These are phyloP conservation scores for Cystobasidium pallidum DNA, from an alignment of 1,284 basidiomycete species.

Conservation along the genomic window DNA sequence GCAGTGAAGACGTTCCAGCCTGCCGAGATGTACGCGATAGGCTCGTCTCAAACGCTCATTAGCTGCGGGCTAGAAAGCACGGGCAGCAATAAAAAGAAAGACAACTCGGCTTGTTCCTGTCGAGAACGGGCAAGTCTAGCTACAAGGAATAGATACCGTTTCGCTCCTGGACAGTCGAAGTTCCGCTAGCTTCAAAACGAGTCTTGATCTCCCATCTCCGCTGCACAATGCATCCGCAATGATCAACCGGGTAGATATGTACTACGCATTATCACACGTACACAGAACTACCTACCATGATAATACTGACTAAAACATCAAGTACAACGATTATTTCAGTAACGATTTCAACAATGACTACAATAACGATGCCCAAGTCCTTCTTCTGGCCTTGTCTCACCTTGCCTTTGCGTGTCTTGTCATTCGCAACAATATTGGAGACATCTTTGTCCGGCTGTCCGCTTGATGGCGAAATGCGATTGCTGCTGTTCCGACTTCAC, in stretches of 20 bases:
- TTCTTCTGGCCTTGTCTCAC: too few relatives aligned
- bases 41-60: conserved; percentile 22
- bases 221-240: conserved; percentile 6
- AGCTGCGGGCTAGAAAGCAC: conserved; percentile 27
- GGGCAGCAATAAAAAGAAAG: conserved; percentile 15
- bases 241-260: neutral
- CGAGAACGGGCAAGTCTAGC: conserved; percentile 4
- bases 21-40: conserved; percentile 21
- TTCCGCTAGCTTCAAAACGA: neutral
- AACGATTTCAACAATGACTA: conserved; percentile 20
- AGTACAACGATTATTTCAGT: neutral
- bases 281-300: conserved; percentile 4
- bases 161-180: neutral
- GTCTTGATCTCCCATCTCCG: neutral
- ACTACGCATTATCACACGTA: neutral
- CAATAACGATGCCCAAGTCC: too few relatives aligned
- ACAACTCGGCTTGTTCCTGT: conserved; percentile 32
- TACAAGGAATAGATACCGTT: conserved; percentile 24
- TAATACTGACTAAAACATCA: neutral
- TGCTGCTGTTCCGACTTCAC: too few relatives aligned
- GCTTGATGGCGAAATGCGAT: too few relatives aligned
- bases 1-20: conserved; percentile 2
- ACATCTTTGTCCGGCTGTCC: too few relatives aligned
- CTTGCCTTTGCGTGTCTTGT: too few relatives aligned
- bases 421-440: too few relatives aligned